A percentile compares a stretch with the other conserved stretches of the same genome.
phyloP scores from a whole-genome alignment of 176 grass and related monocot genomes.

The Eragrostis curvula region DNA sequence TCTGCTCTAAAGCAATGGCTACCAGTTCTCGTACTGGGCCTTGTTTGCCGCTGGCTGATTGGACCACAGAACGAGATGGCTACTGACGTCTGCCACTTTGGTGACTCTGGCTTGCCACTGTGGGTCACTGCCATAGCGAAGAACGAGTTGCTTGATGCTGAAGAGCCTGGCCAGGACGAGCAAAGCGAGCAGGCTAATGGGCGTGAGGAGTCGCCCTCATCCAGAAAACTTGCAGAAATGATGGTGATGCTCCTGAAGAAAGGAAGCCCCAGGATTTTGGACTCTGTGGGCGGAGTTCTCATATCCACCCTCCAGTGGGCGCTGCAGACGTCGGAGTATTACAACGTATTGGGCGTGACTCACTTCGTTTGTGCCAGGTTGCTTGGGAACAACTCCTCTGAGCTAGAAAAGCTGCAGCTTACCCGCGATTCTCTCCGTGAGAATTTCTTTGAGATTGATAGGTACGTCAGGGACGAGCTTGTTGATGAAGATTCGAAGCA shows the following conservation, averaged over 20 bases:
- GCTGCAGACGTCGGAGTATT: slow-evolving; percentile 51
- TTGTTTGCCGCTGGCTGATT: slow-evolving; percentile 63
- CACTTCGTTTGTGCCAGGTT: slow-evolving; percentile 69
- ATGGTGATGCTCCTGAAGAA: slow-evolving; percentile 72
- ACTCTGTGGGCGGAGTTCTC: slow-evolving; percentile 59
- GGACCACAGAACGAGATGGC: slow-evolving; percentile 36
- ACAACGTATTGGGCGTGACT: slow-evolving; percentile 59
- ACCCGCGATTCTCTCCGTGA: slow-evolving; percentile 48
- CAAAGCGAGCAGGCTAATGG: slow-evolving; percentile 34
- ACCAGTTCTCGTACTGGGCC: slow-evolving; percentile 72
- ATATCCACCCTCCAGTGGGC: slow-evolving; percentile 41
- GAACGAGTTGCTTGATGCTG: slow-evolving; percentile 50
- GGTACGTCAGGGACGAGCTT: slow-evolving; percentile 42
- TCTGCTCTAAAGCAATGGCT: slow-evolving; percentile 79
- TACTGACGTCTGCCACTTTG: slow-evolving; percentile 36
- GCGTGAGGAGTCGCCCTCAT: slow-evolving; percentile 24
- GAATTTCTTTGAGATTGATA: slow-evolving; percentile 56
- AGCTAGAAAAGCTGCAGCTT: slow-evolving; percentile 52
- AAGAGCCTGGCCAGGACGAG: slow-evolving; percentile 43
- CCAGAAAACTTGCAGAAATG: slow-evolving; percentile 68
- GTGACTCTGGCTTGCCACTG: slow-evolving; percentile 54
- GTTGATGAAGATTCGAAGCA: slow-evolving; percentile 38
- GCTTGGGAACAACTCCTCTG: slow-evolving; percentile 37
- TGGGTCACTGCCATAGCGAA: slow-evolving; percentile 75
- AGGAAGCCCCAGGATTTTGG: slow-evolving; percentile 72